Percentiles rank a stretch among this genome's conserved stretches.
Conservation (phyloP, 805 yeast species). For the Jamesozyma jinghongensis region DNA sequence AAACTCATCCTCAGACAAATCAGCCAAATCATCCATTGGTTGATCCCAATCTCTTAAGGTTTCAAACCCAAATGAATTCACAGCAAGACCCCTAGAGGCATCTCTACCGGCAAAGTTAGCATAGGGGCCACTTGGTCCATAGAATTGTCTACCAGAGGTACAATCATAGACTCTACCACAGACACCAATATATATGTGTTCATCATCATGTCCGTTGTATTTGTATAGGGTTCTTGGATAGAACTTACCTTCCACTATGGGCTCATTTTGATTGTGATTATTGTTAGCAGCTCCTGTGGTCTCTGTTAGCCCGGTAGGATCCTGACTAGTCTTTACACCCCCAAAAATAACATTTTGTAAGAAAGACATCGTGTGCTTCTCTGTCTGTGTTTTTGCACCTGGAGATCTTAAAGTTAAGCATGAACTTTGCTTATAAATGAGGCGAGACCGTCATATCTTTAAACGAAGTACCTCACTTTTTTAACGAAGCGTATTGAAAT, state of each 20-base stretch:
- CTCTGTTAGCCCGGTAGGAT: constrained; percentile 28
- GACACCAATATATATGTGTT: constrained; percentile 78
- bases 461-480: too few species aligned
- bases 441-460: too few species aligned
- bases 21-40: constrained; percentile 67
- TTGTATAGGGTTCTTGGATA: constrained; percentile 67
- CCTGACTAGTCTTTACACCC: constrained; percentile 27
- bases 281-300: constrained; percentile 5
- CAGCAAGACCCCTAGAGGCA: constrained; percentile 86
- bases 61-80: constrained; percentile 70
- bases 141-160: constrained; percentile 66
- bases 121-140: constrained; percentile 95
- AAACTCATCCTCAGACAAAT: constrained; percentile 48
- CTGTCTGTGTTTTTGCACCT: not conserved
- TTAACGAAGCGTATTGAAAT: too few species aligned
- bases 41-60: constrained; percentile 59
- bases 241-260: constrained; percentile 41
- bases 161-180: constrained; percentile 82
- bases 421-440: too few species aligned
- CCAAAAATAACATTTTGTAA: constrained; percentile 27
- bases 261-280: constrained; percentile 20
- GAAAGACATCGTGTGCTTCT: constrained; percentile 24
- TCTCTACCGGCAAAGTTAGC: constrained; percentile 93
- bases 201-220: constrained; percentile 74
- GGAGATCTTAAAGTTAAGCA: too few species aligned